Evolutionary conservation across 768 basidiomycete genomes (phyloP).

Genomic region (Cantharellus anzutake): DNA sequence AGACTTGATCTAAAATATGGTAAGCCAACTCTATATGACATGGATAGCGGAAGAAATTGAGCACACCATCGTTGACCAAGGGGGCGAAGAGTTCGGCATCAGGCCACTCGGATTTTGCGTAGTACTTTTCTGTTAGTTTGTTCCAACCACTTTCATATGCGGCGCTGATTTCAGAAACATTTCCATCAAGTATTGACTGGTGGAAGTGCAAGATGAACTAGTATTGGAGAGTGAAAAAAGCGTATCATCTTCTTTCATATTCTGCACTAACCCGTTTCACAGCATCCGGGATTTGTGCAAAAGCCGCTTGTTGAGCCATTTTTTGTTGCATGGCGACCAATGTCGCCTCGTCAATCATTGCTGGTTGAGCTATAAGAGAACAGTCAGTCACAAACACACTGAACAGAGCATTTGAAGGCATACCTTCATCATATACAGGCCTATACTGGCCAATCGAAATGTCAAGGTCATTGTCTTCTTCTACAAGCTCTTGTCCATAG

Average conservation of each 20-base stretch:
- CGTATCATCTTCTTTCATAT: conserved; percentile 4
- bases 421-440: conserved; percentile 56
- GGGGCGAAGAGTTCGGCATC: conserved; percentile 92
- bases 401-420: background rate
- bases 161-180: conserved; percentile 73
- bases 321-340: conserved; percentile 61
- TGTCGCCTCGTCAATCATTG: conserved; percentile 45
- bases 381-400: background rate
- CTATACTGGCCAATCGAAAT: conserved; percentile 50
- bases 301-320: conserved; percentile 65
- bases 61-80: conserved; percentile 64
- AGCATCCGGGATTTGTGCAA: conserved; percentile 69
- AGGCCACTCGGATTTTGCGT: conserved; percentile 88
- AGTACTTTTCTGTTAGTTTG: conserved; percentile 90
- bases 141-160: conserved; percentile 98
- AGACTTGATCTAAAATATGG: conserved; percentile 53
- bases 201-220: conserved; percentile 94
- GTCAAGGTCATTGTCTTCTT: conserved; percentile 46
- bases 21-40: background rate
- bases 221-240: background rate
- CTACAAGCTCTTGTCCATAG: conserved; percentile 38
- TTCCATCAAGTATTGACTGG: conserved; percentile 79
- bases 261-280: conserved; percentile 53
- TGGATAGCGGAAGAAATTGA: conserved; percentile 18
- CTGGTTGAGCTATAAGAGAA: conserved; percentile 26